phyloP scores from a whole-genome alignment of 2,329 filamentous ascomycete species.

The Xylariaceae sp. region DNA sequence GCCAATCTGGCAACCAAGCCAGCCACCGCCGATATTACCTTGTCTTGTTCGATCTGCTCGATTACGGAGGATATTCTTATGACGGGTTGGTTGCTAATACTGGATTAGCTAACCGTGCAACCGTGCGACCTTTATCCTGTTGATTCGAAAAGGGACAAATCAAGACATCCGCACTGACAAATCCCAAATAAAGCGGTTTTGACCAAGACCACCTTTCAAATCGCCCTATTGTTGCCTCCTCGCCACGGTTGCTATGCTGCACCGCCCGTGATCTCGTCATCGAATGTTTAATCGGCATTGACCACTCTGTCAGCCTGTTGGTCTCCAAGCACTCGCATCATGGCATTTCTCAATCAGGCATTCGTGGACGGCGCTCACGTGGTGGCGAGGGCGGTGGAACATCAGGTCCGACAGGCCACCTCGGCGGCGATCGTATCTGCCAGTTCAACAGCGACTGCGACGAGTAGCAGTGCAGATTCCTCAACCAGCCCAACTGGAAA shows the following conservation, averaged over 20 bases:
- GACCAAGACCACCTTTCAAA: not conserved
- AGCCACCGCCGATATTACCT: not conserved
- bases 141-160: not conserved
- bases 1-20: not conserved
- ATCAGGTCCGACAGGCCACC: constrained; percentile 26
- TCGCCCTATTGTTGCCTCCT: constrained; percentile 2
- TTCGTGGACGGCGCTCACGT: constrained; percentile 37
- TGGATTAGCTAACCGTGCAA: not conserved
- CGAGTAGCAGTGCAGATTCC: constrained; percentile 8
- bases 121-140: constrained; percentile 6
- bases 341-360: constrained; percentile 38
- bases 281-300: constrained; percentile 2
- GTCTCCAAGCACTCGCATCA: constrained; percentile 17
- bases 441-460: not conserved
- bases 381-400: constrained; percentile 36
- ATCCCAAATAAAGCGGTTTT: constrained; percentile 3
- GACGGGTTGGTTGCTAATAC: not conserved
- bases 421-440: constrained; percentile 10
- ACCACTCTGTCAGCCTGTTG: constrained; percentile 1
- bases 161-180: not conserved
- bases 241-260: not conserved
- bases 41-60: not conserved
- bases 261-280: constrained; percentile 1
- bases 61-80: constrained; percentile 1
- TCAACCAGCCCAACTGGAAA: constrained; percentile 16